Conservation (phyloP, 2,329 filamentous ascomycete species). For the Chaetomiaceae sp. region DNA sequence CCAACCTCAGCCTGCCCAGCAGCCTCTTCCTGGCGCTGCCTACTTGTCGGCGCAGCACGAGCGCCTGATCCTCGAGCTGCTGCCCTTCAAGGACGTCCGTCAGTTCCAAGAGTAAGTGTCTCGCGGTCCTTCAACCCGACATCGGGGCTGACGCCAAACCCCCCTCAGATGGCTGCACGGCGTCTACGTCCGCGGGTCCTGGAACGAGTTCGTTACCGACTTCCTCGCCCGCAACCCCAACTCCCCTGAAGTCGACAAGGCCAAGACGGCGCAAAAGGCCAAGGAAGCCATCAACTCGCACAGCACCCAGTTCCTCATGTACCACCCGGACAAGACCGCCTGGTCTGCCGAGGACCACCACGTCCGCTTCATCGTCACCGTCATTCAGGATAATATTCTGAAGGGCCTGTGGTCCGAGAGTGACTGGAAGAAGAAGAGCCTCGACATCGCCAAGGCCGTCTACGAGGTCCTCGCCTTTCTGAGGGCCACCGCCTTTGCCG, state of each 20-base stretch:
- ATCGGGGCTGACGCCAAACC: background rate
- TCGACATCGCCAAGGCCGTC: slow-evolving; percentile 33
- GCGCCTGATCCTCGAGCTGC: slow-evolving; percentile 37
- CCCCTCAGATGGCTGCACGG: slow-evolving; percentile 32
- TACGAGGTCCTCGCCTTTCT: slow-evolving; percentile 37
- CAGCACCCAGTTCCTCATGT: slow-evolving; percentile 32
- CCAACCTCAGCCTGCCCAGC: slow-evolving; percentile 7
- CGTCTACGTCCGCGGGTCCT: slow-evolving; percentile 33
- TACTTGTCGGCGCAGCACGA: slow-evolving; percentile 33
- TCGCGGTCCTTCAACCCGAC: background rate
- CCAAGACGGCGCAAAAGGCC: slow-evolving; percentile 29
- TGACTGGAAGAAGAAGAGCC: slow-evolving; percentile 31
- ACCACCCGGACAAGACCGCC: slow-evolving; percentile 35
- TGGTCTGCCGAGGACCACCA: slow-evolving; percentile 38
- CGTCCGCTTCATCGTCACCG: slow-evolving; percentile 36
- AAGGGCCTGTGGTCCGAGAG: slow-evolving; percentile 31
- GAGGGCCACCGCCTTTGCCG: slow-evolving; percentile 23
- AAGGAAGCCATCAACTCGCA: slow-evolving; percentile 31
- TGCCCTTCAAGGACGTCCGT: slow-evolving; percentile 34
- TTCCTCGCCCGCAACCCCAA: slow-evolving; percentile 25
- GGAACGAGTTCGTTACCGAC: slow-evolving; percentile 36
- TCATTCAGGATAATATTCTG: slow-evolving; percentile 35
- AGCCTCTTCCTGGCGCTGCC: background rate
- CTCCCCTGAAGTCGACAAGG: slow-evolving; percentile 35
- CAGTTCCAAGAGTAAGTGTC: slow-evolving; percentile 31